These are phyloP conservation scores for Eimeria zaria DNA, from an alignment of 169 alveolate species.

Conservation along the genomic window DNA sequence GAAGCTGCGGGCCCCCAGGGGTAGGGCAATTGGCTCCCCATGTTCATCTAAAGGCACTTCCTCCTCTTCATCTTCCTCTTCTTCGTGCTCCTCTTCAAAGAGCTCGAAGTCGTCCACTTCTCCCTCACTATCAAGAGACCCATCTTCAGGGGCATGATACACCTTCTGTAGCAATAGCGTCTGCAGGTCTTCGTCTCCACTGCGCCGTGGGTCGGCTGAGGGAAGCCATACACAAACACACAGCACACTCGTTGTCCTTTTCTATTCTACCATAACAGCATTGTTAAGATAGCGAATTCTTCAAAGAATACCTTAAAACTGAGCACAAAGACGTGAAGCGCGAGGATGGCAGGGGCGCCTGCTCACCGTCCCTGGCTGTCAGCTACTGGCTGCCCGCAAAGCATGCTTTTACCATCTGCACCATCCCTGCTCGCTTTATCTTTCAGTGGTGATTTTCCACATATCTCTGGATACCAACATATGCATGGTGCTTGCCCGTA, in stretches of 20 bases:
- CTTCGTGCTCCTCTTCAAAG: slow-evolving; percentile 62
- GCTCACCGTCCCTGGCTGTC: not conserved
- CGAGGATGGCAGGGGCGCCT: not conserved
- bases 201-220: slow-evolving; percentile 51
- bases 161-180: slow-evolving; percentile 68
- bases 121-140: slow-evolving; percentile 26
- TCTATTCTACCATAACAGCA: not conserved
- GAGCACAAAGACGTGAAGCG: too few species aligned
- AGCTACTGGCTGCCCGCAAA: not conserved
- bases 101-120: slow-evolving; percentile 54
- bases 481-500: not conserved
- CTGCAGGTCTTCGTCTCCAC: slow-evolving; percentile 33
- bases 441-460: not conserved
- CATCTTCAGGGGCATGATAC: slow-evolving; percentile 76
- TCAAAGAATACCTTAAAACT: not conserved
- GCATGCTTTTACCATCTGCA: not conserved
- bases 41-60: slow-evolving; percentile 59
- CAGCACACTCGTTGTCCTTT: not conserved
- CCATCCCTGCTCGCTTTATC: not conserved
- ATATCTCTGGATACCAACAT: not conserved
- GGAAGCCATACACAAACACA: not conserved
- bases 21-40: slow-evolving; percentile 42
- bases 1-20: slow-evolving; percentile 59
- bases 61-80: slow-evolving; percentile 51
- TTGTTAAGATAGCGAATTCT: not conserved